Evolutionary conservation across 1,284 basidiomycete species (phyloP), one percentile per base, ranked within the genome.

Genomic region (Vanrija humicola): DNA sequence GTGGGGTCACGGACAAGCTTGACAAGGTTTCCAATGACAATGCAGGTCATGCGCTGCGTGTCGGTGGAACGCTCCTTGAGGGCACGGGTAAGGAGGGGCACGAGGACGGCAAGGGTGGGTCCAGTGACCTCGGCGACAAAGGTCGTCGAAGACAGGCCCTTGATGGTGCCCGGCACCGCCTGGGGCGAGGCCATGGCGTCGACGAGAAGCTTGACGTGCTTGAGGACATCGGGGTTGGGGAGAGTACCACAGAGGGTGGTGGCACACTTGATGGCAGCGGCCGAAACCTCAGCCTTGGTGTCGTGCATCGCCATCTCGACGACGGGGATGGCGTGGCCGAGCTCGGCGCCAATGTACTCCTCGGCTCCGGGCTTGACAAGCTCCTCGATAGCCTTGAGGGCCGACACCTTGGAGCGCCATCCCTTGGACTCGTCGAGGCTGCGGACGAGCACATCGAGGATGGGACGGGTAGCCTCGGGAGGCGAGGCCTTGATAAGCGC

Each of bases 51-150:
- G 58, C 90, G 86, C 71, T 92, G 90, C 21, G 90, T 90, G 72
- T 97, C 93, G 85, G 94, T 96, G 62, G 90, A 94, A 64, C 95
- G 85, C 77, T 98, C 95, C 72, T 95, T 95, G 64, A 98, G 81
- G 7, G 92, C 95, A 70, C 96, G 91, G 52, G 86, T 82, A 52
- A 98, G 82, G 42, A 98, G 84, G 6, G 95, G 95, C 2, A 96
- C 93, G 64, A 98, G 86, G 65, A 98, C 92, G 23, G 96, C 95
- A 42, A 98, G 84, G 15, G 95, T 93, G 15, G 95, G 95, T 1
- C 91, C 88, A 34, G 89, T 97, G 65, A 98, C 93, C 78, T 98
- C 95, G 52, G 93, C 90, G 57, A 98, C 96, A 68, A 97, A 98
- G 15, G 95, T 98, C 40, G 91, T 94, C 55, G 72, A 73, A 7